Base-by-base conservation (phyloP, 1,284 basidiomycete genomes). In the Sanguinoderma infundibulare region DNA sequence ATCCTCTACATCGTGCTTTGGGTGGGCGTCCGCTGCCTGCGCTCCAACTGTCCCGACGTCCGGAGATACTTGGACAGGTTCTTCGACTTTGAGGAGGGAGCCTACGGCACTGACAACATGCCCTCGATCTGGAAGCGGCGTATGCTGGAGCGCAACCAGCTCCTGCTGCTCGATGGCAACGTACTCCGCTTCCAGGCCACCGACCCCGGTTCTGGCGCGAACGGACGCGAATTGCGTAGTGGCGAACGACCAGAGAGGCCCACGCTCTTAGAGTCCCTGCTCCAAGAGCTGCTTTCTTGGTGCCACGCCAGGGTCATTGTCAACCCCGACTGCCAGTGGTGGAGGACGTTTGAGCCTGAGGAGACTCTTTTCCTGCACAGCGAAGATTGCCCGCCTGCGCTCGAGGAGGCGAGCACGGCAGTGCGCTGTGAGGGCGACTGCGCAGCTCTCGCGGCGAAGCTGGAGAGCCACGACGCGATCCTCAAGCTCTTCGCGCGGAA, bases 1-100 rank as follows among this genome's bases (percentile, higher is more conserved):
- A 57, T 63, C 39, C 24, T 60, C 38, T 60, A 57, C 40, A 42
- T 54, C 15, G 10, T 57, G 5, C 28, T 57, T 9, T 50, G 22
- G n/a, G 7, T 32, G 35, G 54, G 53, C 28, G 10, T 62, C 53
- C 50, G 54, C 20, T 56, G 44, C 30, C 10, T 63, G 34, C 53
- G 22, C 9, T 46, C 35, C 40, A 52, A 50, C n/a, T 20, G 51
- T 22, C 2, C 4, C 3, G 34, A 36, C 17, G 52, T 39, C 5
- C n/a, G 14, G 20, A 15, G 20, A 1, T 57, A 44, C 32, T 0
- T 61, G 7, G 14, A 42, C 9, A 20, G 34, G 22, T 50, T 50
- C 46, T 61, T 47, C 52, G 44, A 47, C 14, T 34, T 32, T n/a
- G 24, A 6, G 10, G 38, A 20, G 7, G 38, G 10, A 8, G 4